A percentile compares a stretch with the other conserved stretches of the same genome.
phyloP scores from a whole-genome alignment of 352 stramenopile species.

The Phytophthora palmivora region DNA sequence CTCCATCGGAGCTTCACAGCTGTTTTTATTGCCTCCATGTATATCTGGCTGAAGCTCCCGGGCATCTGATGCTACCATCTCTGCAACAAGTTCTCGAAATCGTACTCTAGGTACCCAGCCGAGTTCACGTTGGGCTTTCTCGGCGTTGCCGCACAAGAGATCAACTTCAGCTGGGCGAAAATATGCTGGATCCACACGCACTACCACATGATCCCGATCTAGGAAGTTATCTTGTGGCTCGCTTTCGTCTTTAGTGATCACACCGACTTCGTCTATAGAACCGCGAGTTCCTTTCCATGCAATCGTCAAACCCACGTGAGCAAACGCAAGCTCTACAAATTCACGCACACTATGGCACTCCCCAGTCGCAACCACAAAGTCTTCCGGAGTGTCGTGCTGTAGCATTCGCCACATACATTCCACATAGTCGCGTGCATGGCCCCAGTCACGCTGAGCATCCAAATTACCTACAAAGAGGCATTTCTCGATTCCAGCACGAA shows the following conservation, averaged over 20 bases:
- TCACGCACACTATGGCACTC: constrained; percentile 98
- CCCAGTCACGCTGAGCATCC: constrained; percentile 98
- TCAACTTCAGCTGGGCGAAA: constrained; percentile 99
- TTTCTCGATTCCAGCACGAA: constrained; percentile 92
- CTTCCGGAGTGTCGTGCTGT: constrained; percentile 78
- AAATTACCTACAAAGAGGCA: constrained; percentile 98
- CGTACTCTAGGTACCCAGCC: constrained; percentile 92
- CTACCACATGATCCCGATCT: constrained; percentile 91
- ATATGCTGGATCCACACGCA: constrained; percentile 97
- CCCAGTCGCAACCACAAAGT: constrained; percentile 93
- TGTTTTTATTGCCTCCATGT: constrained; percentile 12
- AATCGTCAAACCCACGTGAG: constrained; percentile 88
- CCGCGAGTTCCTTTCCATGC: constrained; percentile 92
- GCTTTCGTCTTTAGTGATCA: constrained; percentile 67
- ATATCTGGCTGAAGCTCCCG: constrained; percentile 31
- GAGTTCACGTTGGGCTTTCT: constrained; percentile 92
- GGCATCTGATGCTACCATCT: constrained; percentile 95
- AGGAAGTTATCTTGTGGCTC: constrained; percentile 10
- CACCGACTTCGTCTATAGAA: constrained; percentile 94
- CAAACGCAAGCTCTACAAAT: constrained; percentile 98
- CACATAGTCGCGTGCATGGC: constrained; percentile 98
- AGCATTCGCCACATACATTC: constrained; percentile 99
- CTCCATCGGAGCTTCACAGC: constrained; percentile 3
- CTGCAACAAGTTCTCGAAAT: constrained; percentile 94
- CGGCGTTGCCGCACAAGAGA: constrained; percentile 95